These are phyloP conservation scores for Solanum dulcamara DNA, from an alignment of 257 asterid species.

Conservation along the genomic window DNA sequence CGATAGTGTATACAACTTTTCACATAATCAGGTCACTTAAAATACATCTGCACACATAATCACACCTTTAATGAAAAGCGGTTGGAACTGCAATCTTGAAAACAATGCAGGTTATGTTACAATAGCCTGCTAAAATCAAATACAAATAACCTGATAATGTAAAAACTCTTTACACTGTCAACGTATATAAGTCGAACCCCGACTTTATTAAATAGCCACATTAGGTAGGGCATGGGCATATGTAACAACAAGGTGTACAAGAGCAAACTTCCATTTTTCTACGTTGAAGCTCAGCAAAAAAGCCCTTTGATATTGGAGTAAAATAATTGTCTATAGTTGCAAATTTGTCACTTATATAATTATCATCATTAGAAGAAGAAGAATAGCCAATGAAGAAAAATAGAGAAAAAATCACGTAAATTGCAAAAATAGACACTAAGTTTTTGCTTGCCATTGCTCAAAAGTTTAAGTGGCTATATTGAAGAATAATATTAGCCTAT, in stretches of 20 bases:
- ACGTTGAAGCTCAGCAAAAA: background rate
- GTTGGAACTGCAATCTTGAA: background rate
- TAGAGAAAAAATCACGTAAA: background rate
- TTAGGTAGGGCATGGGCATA: background rate
- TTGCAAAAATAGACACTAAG: background rate
- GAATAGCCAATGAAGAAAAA: background rate
- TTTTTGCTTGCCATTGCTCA: background rate
- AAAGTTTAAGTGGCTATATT: background rate
- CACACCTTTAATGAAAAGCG: background rate
- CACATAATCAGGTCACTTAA: background rate
- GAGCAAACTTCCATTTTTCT: background rate
- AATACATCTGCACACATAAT: background rate
- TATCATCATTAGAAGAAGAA: background rate
- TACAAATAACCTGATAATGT: background rate
- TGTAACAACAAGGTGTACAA: background rate
- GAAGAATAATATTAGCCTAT: background rate
- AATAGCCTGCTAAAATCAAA: background rate
- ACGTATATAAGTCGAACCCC: background rate
- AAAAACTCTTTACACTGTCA: too few species aligned
- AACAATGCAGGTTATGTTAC: background rate
- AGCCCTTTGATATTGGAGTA: background rate
- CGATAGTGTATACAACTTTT: background rate
- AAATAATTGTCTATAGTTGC: background rate
- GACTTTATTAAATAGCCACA: background rate
- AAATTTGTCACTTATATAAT: background rate